Conservation (phyloP, 768 basidiomycete species). For the Rossbeevera mucosa region DNA sequence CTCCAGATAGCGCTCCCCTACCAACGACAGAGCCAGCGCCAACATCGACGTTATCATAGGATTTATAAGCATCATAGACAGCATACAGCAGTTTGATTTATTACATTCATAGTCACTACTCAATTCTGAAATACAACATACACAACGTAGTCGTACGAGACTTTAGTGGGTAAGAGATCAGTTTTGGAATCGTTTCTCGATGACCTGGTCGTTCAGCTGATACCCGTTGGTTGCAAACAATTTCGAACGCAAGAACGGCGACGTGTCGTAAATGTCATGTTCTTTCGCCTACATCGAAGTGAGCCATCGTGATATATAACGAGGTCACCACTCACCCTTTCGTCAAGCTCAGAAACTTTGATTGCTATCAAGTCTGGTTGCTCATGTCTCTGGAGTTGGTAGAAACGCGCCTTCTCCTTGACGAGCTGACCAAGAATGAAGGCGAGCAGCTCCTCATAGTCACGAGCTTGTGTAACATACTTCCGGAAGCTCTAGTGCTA, state of each 20-base stretch:
- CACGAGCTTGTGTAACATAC: constrained; percentile 92
- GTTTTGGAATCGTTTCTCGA: constrained; percentile 69
- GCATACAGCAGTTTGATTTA: constrained; percentile 22
- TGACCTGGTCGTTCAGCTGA: constrained; percentile 54
- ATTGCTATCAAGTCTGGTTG: constrained; percentile 76
- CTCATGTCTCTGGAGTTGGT: constrained; percentile 71
- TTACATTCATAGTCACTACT: constrained; percentile 30
- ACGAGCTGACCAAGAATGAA: constrained; percentile 92
- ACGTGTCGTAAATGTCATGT: constrained; percentile 89
- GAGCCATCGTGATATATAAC: constrained; percentile 2
- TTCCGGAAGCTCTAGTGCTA: constrained; percentile 82
- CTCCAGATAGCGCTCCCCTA: constrained; percentile 2
- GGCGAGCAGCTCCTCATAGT: constrained; percentile 91
- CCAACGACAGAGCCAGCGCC: constrained; percentile 8
- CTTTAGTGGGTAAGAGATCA: constrained; percentile 14
- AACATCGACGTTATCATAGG: constrained; percentile 16
- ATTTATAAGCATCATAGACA: constrained; percentile 20
- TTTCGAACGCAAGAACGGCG: constrained; percentile 79
- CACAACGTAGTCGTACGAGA: constrained; percentile 8
- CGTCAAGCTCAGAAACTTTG: constrained; percentile 79
- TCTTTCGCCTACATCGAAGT: constrained; percentile 73
- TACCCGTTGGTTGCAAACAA: constrained; percentile 90
- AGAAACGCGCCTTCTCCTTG: constrained; percentile 85
- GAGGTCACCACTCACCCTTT: constrained; percentile 53
- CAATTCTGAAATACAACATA: constrained; percentile 18